Evolutionary conservation across 768 basidiomycete genomes (phyloP).

Genomic region (Scleroderma citrinum): DNA sequence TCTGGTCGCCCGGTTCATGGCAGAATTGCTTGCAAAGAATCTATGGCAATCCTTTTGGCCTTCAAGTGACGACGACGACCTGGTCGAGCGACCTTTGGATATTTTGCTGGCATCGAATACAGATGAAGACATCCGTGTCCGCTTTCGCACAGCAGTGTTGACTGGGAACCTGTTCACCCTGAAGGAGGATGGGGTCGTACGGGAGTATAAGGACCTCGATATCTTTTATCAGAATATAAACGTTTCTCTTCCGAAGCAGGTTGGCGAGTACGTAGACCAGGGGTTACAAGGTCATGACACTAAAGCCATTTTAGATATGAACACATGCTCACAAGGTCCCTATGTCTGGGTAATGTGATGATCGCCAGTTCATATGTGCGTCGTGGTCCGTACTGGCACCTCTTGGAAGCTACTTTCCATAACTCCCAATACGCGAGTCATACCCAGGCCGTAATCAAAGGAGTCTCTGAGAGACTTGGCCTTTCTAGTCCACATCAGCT

Average conservation of each 20-base stretch:
- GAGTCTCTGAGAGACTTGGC: conserved; percentile 64
- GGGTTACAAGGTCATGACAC: conserved; percentile 9
- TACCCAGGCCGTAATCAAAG: conserved; percentile 48
- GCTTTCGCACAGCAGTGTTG: conserved; percentile 66
- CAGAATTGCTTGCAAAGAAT: conserved; percentile 56
- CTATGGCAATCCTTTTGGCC: conserved; percentile 49
- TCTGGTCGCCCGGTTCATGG: conserved; percentile 56
- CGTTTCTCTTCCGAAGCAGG: conserved; percentile 36
- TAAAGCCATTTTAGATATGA: conserved; percentile 49
- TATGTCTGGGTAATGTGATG: conserved; percentile 72
- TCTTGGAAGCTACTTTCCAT: conserved; percentile 61
- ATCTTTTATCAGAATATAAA: conserved; percentile 44
- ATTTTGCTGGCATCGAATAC: conserved; percentile 47
- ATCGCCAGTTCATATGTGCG: conserved; percentile 71
- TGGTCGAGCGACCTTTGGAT: conserved; percentile 34
- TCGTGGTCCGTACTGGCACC: conserved; percentile 81
- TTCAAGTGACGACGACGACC: conserved; percentile 19
- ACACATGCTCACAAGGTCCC: conserved; percentile 63
- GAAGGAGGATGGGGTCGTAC: conserved; percentile 26
- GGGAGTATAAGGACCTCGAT: conserved; percentile 18
- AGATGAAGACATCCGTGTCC: conserved; percentile 81
- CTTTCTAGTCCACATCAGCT: conserved; percentile 53
- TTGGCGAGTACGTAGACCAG: conserved; percentile 42
- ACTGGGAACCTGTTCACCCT: conserved; percentile 54
- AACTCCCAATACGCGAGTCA: conserved; percentile 22